Evolutionary conservation across 2,329 filamentous ascomycete genomes (phyloP).

Genomic region (Teratosphaeria pseudoeucalypti): DNA sequence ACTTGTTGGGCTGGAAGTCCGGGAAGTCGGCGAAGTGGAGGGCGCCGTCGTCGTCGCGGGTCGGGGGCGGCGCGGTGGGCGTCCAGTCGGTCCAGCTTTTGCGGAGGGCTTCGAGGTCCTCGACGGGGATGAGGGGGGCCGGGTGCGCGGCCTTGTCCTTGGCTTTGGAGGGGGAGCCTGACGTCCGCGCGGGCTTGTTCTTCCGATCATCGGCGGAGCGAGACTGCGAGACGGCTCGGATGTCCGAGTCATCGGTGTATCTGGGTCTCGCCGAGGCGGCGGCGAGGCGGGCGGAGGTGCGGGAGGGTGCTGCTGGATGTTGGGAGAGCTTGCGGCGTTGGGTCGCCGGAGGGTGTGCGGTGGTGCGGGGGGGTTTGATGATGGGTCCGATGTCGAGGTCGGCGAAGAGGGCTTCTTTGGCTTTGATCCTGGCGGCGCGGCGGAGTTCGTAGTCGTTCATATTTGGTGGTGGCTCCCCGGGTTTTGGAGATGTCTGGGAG

Average conservation of each 20-base stretch:
- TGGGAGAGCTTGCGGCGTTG: constrained; percentile 33
- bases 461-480: background rate
- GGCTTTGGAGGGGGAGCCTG: too few species aligned
- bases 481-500: background rate
- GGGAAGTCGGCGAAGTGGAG: constrained; percentile 39
- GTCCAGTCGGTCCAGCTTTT: constrained; percentile 38
- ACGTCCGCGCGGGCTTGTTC: too few species aligned
- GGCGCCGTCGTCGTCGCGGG: constrained; percentile 27
- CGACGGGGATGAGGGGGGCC: constrained; percentile 15
- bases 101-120: constrained; percentile 24
- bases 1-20: constrained; percentile 43
- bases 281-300: constrained; percentile 41
- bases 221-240: constrained; percentile 18
- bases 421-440: constrained; percentile 39
- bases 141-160: background rate
- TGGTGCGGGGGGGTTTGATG: constrained; percentile 5
- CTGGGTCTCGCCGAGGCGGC: constrained; percentile 24
- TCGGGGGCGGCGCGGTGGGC: constrained; percentile 29
- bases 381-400: constrained; percentile 35
- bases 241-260: constrained; percentile 29
- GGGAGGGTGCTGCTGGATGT: constrained; percentile 25
- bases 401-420: constrained; percentile 39
- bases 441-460: constrained; percentile 39
- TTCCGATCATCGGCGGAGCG: constrained; percentile 14
- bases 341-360: constrained; percentile 14